Evolutionary conservation across 2,329 filamentous ascomycete genomes (phyloP), one percentile per base, ranked within the genome.

Genomic region (Fusarium fracticaudum): DNA sequence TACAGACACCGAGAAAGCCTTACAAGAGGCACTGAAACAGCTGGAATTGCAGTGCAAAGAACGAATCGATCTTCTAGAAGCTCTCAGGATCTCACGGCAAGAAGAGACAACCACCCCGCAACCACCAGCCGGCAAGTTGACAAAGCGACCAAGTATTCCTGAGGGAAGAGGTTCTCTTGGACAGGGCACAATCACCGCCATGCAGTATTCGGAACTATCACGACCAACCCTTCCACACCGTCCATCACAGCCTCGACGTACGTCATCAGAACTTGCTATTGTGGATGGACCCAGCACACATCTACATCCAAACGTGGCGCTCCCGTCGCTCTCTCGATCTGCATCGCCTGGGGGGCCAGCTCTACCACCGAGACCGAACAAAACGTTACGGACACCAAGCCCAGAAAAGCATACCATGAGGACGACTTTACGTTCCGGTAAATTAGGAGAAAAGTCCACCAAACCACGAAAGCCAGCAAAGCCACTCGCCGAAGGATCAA

Each of bases 31-130:
- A 55, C 84, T 98, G 69, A 90, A 91, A 67, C 89, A 95, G 78
- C 89, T 98, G 79, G 95, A 98, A 80, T 81, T 95, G 72, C 96
- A 98, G 83, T 98, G 95, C 83, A 96, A 96, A 82, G 96, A 98
- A 83, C 90, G 95, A 55, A 94, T 98, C 58, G 94, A 98, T 80
- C 86, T 98, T 40, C 87, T 98, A 12, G 93, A 96, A 80, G 93
- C 95, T 12, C 85, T 98, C 65, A 90, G 91, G 69, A 86, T 93
- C 73, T 91, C 90, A n/a, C 85, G 90, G 64, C 81, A 86, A 68
- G 87, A 80, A 71, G 71, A 77, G 48, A 58, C 64, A 37, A 51
- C 61, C 43, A 35, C 74, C 58, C 57, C 70, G 50, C 43, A 77
- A 14, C 67, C 67, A 51, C 38, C 77, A 15, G 67, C 65, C 22